phyloP scores from a whole-genome alignment of 331 rosid species.

The Telfairia occidentalis region DNA sequence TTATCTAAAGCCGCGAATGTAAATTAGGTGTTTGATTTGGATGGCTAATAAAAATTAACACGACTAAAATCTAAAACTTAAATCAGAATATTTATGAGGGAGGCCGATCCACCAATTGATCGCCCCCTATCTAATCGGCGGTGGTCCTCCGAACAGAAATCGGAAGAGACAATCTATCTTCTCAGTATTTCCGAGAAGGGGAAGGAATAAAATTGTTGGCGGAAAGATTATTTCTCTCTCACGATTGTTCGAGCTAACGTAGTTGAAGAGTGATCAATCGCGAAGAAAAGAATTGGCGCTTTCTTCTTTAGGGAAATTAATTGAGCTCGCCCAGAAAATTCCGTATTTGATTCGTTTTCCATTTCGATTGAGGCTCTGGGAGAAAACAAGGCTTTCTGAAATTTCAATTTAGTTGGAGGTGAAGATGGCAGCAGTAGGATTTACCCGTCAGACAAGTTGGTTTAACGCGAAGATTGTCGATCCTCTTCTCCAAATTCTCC shows the following conservation, averaged over 20 bases:
- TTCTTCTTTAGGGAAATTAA: background rate
- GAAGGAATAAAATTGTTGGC: background rate
- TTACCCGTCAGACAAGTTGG: conserved; percentile 32
- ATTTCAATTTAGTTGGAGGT: background rate
- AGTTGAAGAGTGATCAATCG: background rate
- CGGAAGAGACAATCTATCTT: background rate
- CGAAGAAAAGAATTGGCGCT: background rate
- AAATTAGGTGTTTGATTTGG: too few species aligned
- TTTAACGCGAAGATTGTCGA: conserved; percentile 46
- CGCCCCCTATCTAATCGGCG: background rate
- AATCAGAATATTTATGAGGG: background rate
- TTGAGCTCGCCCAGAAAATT: background rate
- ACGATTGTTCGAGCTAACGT: background rate
- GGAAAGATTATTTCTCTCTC: background rate
- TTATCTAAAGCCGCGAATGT: too few species aligned
- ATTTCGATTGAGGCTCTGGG: background rate
- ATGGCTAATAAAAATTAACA: background rate
- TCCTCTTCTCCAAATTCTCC: conserved; percentile 58
- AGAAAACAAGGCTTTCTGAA: background rate
- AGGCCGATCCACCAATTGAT: background rate
- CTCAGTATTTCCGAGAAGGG: background rate
- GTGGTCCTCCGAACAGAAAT: conserved; percentile 4
- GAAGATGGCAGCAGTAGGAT: conserved; percentile 21
- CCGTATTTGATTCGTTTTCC: background rate
- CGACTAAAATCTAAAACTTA: background rate